These are phyloP conservation scores for Lepiota venenata DNA, from an alignment of 768 basidiomycete species.

Conservation along the genomic window DNA sequence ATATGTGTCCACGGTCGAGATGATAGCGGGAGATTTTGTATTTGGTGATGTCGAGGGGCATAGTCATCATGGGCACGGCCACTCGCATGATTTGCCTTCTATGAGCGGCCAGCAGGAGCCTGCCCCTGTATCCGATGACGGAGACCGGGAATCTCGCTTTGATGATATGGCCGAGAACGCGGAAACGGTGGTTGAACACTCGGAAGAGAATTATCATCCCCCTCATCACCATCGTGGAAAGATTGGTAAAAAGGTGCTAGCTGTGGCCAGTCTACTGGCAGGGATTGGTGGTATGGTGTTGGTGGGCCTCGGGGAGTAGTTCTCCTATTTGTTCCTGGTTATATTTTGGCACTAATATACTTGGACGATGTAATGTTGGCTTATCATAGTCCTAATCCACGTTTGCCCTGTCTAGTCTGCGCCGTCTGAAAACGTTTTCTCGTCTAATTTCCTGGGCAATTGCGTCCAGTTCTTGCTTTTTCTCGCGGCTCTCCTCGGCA, in stretches of 20 bases:
- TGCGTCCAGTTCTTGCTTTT: constrained; percentile 1
- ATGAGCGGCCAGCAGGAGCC: neutral
- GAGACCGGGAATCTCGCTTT: neutral
- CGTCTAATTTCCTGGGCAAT: neutral
- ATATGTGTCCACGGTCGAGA: constrained; percentile 81
- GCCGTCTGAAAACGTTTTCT: neutral
- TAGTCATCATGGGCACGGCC: constrained; percentile 23
- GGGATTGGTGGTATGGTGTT: constrained; percentile 66
- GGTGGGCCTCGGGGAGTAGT: constrained; percentile 44
- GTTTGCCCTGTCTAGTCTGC: neutral
- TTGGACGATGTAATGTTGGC: neutral
- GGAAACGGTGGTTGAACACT: neutral
- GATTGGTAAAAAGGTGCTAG: constrained; percentile 44
- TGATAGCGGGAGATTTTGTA: constrained; percentile 85
- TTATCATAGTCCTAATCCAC: neutral
- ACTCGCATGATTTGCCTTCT: constrained; percentile 6
- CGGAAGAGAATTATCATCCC: constrained; percentile 18
- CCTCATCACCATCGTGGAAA: constrained; percentile 20
- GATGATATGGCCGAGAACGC: neutral
- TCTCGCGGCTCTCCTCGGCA: constrained; percentile 21
- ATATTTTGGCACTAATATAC: too few relatives aligned
- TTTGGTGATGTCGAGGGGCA: constrained; percentile 55
- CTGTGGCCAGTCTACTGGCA: constrained; percentile 55
- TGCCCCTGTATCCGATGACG: neutral
- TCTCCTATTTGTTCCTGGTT: neutral